A percentile compares a stretch with the other conserved stretches of the same genome.
Evolutionary conservation across 306 rosid species (phyloP).

Genomic region (Trifolium fragiferum): DNA sequence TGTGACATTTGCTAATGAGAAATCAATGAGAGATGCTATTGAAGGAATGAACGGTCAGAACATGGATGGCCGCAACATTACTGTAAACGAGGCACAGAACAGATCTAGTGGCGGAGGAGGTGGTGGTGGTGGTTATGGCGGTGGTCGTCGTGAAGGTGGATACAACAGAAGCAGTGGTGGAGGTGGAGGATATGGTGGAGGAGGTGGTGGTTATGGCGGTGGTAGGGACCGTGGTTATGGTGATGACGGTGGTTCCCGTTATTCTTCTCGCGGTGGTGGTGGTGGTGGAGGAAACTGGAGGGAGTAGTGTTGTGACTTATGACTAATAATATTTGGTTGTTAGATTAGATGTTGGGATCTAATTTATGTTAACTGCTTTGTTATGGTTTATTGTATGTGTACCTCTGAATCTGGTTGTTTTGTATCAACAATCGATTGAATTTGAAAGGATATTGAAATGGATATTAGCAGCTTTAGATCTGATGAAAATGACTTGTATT

Average conservation of each 20-base stretch:
- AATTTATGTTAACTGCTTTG: not conserved
- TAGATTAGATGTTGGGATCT: not conserved
- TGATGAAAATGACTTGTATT: not conserved
- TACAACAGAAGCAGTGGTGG: not conserved
- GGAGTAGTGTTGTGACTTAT: not conserved
- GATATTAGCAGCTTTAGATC: not conserved
- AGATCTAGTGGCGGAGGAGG: slow-evolving; percentile 57
- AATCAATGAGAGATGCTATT: slow-evolving; percentile 11
- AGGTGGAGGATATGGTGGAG: slow-evolving; percentile 27
- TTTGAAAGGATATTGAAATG: slow-evolving; percentile 6
- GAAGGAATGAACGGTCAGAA: slow-evolving; percentile 56
- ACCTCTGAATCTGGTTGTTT: slow-evolving; percentile 42
- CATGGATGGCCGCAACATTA: slow-evolving; percentile 86
- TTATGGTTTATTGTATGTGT: slow-evolving; percentile 1
- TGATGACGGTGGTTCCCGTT: slow-evolving; percentile 18
- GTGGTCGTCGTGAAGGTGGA: slow-evolving; percentile 35
- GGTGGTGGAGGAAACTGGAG: slow-evolving; percentile 64
- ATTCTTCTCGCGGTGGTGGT: slow-evolving; percentile 45
- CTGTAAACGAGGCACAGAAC: slow-evolving; percentile 88
- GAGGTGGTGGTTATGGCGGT: slow-evolving; percentile 10
- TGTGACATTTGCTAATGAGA: slow-evolving; percentile 9
- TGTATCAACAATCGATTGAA: slow-evolving; percentile 33
- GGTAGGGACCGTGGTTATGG: slow-evolving; percentile 17
- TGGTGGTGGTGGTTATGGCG: not conserved
- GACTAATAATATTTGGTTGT: not conserved